These are phyloP conservation scores for Gillenia trifoliata DNA, from an alignment of 306 rosid genomes.

Conservation along the genomic window DNA sequence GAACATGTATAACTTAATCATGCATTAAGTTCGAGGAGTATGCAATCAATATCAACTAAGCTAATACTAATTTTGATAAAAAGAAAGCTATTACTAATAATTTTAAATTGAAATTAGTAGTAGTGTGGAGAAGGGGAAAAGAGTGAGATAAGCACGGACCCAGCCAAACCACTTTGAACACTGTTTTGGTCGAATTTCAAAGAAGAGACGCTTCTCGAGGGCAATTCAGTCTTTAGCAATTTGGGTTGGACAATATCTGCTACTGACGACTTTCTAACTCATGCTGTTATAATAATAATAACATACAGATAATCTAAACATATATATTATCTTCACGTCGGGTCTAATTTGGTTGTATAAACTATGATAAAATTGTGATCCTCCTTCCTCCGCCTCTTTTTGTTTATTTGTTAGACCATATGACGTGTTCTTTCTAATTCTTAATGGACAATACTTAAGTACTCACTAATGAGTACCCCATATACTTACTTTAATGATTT, in stretches of 20 bases:
- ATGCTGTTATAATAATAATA: neutral
- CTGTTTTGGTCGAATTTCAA: slow-evolving; percentile 44
- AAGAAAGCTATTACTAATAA: neutral
- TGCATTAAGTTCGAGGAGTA: neutral
- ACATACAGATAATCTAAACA: neutral
- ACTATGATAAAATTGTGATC: neutral
- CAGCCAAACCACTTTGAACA: slow-evolving; percentile 12
- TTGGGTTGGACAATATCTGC: slow-evolving; percentile 28
- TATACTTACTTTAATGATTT: no score
- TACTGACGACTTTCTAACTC: slow-evolving; percentile 17
- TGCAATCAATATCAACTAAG: neutral
- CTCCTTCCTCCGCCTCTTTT: neutral
- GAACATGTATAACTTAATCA: neutral
- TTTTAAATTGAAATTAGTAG: neutral
- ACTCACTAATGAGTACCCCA: no score
- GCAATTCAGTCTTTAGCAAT: slow-evolving; percentile 20
- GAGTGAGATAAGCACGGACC: neutral
- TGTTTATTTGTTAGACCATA: no score
- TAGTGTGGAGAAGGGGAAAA: neutral
- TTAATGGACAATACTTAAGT: no score
- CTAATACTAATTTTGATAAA: no score
- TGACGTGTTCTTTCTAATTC: no score
- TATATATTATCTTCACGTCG: slow-evolving; percentile 26
- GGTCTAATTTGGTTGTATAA: neutral
- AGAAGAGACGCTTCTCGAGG: slow-evolving; percentile 22